These are phyloP conservation scores for Nadsonia commutata DNA, from an alignment of 1,139 yeast species.

Conservation along the genomic window DNA sequence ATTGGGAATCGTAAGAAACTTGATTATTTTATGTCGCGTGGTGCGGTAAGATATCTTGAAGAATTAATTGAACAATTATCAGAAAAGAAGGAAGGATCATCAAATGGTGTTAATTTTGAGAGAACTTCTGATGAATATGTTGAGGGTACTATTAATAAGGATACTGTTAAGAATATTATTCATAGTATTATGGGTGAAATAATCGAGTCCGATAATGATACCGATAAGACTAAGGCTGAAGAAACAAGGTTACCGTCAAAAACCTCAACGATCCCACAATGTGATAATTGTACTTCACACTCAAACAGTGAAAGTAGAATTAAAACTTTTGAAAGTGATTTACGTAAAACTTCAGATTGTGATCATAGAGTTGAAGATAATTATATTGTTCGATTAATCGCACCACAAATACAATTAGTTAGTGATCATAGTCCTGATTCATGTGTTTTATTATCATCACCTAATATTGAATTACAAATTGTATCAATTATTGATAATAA, in stretches of 20 bases:
- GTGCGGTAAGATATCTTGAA: slow-evolving; percentile 56
- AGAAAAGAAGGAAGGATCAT: not conserved
- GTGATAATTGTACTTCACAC: no score
- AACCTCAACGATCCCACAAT: slow-evolving; percentile 7
- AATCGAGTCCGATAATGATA: slow-evolving; percentile 6
- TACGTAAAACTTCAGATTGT: slow-evolving; percentile 28
- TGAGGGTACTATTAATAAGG: slow-evolving; percentile 1
- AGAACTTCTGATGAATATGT: slow-evolving; percentile 3
- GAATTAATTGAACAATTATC: slow-evolving; percentile 26
- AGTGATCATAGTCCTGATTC: slow-evolving; percentile 49
- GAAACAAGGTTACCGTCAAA: slow-evolving; percentile 3
- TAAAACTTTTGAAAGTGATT: slow-evolving; percentile 36
- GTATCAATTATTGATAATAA: slow-evolving; percentile 38
- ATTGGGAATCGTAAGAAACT: slow-evolving; percentile 42
- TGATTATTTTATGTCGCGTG: slow-evolving; percentile 49
- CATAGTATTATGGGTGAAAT: slow-evolving; percentile 2
- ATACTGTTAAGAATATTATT: slow-evolving; percentile 1
- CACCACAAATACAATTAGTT: slow-evolving; percentile 79
- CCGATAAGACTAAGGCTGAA: slow-evolving; percentile 3
- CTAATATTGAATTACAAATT: slow-evolving; percentile 55
- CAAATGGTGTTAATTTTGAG: slow-evolving; percentile 1
- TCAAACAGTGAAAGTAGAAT: slow-evolving; percentile 21
- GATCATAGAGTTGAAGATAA: slow-evolving; percentile 42
- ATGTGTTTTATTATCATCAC: slow-evolving; percentile 56
- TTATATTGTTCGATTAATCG: slow-evolving; percentile 52